Percentiles rank a stretch among this genome's conserved stretches.
Evolutionary conservation across 1,139 yeast genomes (phyloP).

Genomic region (Lodderomyces theae): DNA sequence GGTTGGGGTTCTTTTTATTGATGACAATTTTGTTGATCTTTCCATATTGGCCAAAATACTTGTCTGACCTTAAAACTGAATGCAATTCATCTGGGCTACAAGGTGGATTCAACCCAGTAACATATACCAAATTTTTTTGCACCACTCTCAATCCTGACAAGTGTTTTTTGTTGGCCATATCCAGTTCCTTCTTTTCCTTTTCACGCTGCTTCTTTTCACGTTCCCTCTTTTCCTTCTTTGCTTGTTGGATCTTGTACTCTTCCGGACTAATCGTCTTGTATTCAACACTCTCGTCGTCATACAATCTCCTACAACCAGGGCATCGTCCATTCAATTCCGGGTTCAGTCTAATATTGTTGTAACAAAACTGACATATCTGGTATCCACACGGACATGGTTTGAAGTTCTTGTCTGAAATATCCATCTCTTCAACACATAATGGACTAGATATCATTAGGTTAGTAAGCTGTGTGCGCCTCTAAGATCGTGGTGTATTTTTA

Average conservation of each 20-base stretch:
- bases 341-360: conserved; percentile 91
- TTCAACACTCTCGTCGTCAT: conserved; percentile 91
- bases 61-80: conserved; percentile 78
- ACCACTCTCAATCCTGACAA: conserved; percentile 96
- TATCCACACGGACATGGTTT: conserved; percentile 99
- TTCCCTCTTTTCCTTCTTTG: conserved; percentile 76
- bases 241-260: conserved; percentile 76
- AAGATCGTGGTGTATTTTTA: conserved; percentile 11
- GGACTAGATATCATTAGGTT: too few relatives aligned
- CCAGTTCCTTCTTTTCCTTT: conserved; percentile 89
- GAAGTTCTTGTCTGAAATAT: conserved; percentile 91
- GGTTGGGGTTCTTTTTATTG: conserved; percentile 67
- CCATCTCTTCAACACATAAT: conserved; percentile 96
- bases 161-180: conserved; percentile 85
- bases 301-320: conserved; percentile 95
- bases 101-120: conserved; percentile 92
- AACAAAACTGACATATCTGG: conserved; percentile 97
- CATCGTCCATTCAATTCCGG: conserved; percentile 95
- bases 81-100: conserved; percentile 88
- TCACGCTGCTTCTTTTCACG: conserved; percentile 85
- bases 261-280: conserved; percentile 81
- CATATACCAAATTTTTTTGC: conserved; percentile 95
- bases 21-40: conserved; percentile 92
- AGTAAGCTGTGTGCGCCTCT: too few relatives aligned
- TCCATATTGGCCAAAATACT: conserved; percentile 97